Conservation (phyloP, 2,329 filamentous ascomycete genomes). For the Aurifilum marmelostoma region DNA sequence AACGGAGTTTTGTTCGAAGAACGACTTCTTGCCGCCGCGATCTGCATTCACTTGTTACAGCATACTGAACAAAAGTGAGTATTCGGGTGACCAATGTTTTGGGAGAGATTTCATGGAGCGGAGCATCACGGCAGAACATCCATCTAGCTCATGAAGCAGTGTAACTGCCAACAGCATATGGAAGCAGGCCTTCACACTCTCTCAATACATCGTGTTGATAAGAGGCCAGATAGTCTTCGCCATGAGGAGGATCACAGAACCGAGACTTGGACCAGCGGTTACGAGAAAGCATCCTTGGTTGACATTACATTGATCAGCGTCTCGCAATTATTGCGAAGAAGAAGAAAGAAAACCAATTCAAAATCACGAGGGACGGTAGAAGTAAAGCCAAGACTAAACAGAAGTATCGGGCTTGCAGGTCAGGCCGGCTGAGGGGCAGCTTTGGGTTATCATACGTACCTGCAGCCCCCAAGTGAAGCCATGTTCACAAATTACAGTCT, state of each 20-base stretch:
- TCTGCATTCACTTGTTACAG: background rate
- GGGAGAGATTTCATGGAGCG: background rate
- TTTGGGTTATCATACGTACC: background rate
- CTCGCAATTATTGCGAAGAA: background rate
- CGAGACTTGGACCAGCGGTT: background rate
- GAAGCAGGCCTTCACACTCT: background rate
- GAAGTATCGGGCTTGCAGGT: background rate
- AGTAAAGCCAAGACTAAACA: no score
- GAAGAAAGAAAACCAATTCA: background rate
- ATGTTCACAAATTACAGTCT: background rate
- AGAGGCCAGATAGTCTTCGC: background rate
- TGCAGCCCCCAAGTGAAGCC: background rate
- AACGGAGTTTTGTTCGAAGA: background rate
- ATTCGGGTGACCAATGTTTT: background rate
- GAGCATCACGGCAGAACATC: background rate
- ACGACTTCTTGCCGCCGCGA: background rate
- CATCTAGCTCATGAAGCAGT: background rate
- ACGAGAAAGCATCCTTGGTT: background rate
- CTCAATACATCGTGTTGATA: background rate
- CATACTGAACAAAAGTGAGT: background rate
- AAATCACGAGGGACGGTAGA: no score
- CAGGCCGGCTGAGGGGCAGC: background rate
- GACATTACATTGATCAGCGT: background rate
- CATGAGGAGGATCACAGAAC: background rate
- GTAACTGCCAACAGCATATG: background rate